These are phyloP conservation scores for Rhizopogon roseolus DNA, from an alignment of 768 basidiomycete species.

Conservation along the genomic window DNA sequence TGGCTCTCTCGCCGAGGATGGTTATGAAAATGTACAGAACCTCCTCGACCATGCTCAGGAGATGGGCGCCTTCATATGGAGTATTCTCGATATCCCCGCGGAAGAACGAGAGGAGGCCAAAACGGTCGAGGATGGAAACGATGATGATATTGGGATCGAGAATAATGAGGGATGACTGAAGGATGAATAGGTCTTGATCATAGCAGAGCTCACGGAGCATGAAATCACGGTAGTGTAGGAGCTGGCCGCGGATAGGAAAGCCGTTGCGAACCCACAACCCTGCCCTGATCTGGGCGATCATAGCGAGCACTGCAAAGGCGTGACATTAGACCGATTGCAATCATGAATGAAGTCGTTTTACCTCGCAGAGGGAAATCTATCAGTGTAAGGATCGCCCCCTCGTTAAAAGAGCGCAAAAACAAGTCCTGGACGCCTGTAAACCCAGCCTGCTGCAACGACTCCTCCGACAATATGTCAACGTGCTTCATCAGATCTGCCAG, in stretches of 20 bases:
- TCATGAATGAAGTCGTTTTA: conserved; percentile 29
- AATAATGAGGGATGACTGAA: conserved; percentile 80
- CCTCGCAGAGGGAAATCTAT: conserved; percentile 90
- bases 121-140: conserved; percentile 86
- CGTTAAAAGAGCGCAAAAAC: conserved; percentile 55
- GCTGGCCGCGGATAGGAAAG: conserved; percentile 89
- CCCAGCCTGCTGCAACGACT: conserved; percentile 47
- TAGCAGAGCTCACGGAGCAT: conserved; percentile 94
- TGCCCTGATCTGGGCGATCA: conserved; percentile 92
- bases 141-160: conserved; percentile 77
- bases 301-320: conserved; percentile 60
- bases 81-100: conserved; percentile 51
- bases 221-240: conserved; percentile 94
- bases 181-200: conserved; percentile 90
- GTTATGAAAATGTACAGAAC: conserved; percentile 83
- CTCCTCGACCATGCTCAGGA: conserved; percentile 88
- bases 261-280: conserved; percentile 98
- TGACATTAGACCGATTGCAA: background rate
- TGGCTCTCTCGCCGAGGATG: conserved; percentile 77
- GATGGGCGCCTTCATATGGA: conserved; percentile 63
- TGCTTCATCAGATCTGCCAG: conserved; percentile 87
- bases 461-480: conserved; percentile 59
- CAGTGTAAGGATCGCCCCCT: conserved; percentile 65
- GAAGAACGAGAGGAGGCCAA: conserved; percentile 79
- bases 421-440: conserved; percentile 54